Evolutionary conservation across 129 eudicot species (phyloP).

Genomic region (Dittrichia graveolens): DNA sequence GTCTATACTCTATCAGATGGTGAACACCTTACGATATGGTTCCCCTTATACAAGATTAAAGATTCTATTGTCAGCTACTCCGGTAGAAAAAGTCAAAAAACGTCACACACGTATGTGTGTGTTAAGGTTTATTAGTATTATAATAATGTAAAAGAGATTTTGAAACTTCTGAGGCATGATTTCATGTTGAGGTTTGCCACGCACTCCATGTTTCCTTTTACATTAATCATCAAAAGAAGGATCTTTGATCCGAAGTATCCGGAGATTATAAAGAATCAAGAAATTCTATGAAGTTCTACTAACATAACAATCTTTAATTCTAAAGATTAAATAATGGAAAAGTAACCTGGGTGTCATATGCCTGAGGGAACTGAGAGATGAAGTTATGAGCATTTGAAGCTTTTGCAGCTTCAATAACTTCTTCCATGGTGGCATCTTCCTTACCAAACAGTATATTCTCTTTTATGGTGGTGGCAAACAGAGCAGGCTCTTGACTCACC

Average conservation of each 20-base stretch:
- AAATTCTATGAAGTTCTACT: background rate
- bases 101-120: too few relatives aligned
- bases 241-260: constrained; percentile 18
- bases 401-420: constrained; percentile 78
- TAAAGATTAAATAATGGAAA: background rate
- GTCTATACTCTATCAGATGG: too few relatives aligned
- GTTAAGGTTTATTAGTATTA: background rate
- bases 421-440: constrained; percentile 78
- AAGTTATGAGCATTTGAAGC: constrained; percentile 93
- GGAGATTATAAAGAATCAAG: background rate
- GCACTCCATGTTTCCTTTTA: constrained; percentile 11
- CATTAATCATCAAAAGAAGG: background rate
- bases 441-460: constrained; percentile 95
- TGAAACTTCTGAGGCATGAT: background rate
- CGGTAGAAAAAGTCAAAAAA: too few relatives aligned
- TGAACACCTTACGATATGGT: too few relatives aligned
- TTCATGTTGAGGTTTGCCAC: background rate
- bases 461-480: constrained; percentile 76
- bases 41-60: too few relatives aligned
- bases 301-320: background rate
- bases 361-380: constrained; percentile 81
- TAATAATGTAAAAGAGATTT: background rate
- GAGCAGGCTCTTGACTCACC: constrained; percentile 96
- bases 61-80: too few relatives aligned
- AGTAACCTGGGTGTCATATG: constrained; percentile 89